Base-by-base conservation (phyloP, 106 monocot genomes). In the Allium sativum region DNA sequence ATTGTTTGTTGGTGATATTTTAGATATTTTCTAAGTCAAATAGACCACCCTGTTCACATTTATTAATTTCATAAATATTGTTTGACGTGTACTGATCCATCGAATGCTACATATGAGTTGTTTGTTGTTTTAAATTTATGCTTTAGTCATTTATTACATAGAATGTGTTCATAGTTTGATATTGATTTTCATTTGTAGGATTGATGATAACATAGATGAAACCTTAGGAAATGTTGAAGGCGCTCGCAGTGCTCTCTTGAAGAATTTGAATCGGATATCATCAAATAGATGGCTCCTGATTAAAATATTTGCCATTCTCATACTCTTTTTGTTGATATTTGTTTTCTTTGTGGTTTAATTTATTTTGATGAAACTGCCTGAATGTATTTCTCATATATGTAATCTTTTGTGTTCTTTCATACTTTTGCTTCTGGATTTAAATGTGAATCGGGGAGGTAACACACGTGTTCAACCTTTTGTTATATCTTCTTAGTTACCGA, bases 181-280 rank as follows among this genome's bases (percentile, higher is more conserved):
- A 44, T 44, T 0, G 44, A 60, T 18, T 60, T 60, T 47, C 45
- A 10, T 48, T 62, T 65, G 18, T 58, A 73, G 73, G 65, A 73
- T 73, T 65, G 73, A 73, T 52, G 73, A 73, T 58, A 73, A 73
- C 46, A 73, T 73, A 58, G 73, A 73, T 40, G 73, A 73, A 15
- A 65, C 73, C 55, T 58, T 73, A 64, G 40, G 42, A 18, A 73
- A 73, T 59, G 65, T 66, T 9, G 73, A 58, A 52, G 52, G 58
- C 52, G 73, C 73, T 16, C 65, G 58, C 4, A 45, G 65, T 73
- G 73, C 73, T 52, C 57, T 73, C 42, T 42, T 73, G 51, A 65
- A 73, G 58, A 46, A 73, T 52, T 59, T 73, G 50, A 65, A 18
- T 59, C 42, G 44, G 15, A 44, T 60, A 60, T 60, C 60, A 60